Evolutionary conservation across 805 yeast genomes (phyloP).

Genomic region (Yarrowia porcina): DNA sequence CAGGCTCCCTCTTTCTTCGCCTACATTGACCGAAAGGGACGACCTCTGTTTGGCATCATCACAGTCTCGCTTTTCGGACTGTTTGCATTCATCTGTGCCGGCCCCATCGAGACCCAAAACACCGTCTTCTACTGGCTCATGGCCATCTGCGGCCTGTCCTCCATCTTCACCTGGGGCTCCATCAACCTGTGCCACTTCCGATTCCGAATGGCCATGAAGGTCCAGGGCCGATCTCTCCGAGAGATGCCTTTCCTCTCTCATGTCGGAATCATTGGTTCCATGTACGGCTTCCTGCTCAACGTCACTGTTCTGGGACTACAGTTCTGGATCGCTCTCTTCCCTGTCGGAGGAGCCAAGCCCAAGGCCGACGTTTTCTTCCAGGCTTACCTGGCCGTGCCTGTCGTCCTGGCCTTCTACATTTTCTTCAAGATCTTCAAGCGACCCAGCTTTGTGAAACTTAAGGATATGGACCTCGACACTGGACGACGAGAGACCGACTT

Average conservation of each 20-base stretch:
- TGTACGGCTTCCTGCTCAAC: constrained; percentile 55
- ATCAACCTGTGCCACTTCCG: constrained; percentile 59
- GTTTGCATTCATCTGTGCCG: constrained; percentile 57
- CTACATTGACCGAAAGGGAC: constrained; percentile 66
- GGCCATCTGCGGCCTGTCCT: constrained; percentile 59
- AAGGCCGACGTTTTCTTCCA: constrained; percentile 48
- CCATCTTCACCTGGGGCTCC: constrained; percentile 62
- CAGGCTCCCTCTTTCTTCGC: constrained; percentile 56
- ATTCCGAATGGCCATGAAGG: constrained; percentile 58
- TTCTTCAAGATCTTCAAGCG: constrained; percentile 51
- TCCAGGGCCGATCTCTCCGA: constrained; percentile 57
- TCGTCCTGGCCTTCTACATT: constrained; percentile 45
- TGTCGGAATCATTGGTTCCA: constrained; percentile 62
- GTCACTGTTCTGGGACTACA: constrained; percentile 61
- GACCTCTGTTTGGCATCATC: constrained; percentile 65
- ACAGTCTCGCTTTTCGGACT: constrained; percentile 48
- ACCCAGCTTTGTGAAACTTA: constrained; percentile 44
- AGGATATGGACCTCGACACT: constrained; percentile 56
- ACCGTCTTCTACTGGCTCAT: constrained; percentile 63
- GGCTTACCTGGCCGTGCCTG: constrained; percentile 51
- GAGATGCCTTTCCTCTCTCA: constrained; percentile 61
- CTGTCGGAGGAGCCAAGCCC: constrained; percentile 55
- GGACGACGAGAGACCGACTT: constrained; percentile 62
- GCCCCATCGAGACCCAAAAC: constrained; percentile 49
- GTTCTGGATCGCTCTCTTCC: constrained; percentile 73